Evolutionary conservation across 257 asterid species (phyloP).

Genomic region (Jacaranda copaia): DNA sequence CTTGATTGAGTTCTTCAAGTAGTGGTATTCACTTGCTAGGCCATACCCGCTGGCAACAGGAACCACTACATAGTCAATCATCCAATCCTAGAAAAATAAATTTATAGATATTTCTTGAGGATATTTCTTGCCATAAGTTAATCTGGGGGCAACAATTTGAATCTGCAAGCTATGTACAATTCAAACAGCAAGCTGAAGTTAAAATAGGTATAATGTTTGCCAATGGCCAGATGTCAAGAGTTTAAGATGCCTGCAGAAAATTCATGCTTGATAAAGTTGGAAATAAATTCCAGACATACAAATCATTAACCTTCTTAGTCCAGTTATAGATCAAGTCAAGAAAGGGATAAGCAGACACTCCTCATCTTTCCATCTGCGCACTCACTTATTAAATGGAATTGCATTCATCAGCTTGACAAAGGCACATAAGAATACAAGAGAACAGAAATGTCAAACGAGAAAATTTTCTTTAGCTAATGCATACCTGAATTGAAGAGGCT

Average conservation of each 20-base stretch:
- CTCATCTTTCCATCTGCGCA: too few species aligned
- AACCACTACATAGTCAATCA: conserved; percentile 73
- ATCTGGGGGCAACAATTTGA: neutral
- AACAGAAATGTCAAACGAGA: neutral
- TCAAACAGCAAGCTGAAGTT: conserved; percentile 12
- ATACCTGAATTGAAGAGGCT: conserved; percentile 67
- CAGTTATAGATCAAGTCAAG: too few species aligned
- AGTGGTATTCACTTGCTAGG: conserved; percentile 72
- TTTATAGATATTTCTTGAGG: neutral
- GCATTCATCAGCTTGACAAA: too few species aligned
- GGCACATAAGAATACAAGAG: too few species aligned
- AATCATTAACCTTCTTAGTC: neutral
- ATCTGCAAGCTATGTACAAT: neutral
- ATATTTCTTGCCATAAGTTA: neutral
- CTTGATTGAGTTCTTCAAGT: conserved; percentile 83
- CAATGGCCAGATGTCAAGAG: neutral
- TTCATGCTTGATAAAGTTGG: neutral
- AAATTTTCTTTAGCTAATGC: neutral
- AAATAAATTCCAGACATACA: neutral
- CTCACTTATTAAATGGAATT: too few species aligned
- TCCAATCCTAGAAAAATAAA: conserved; percentile 65
- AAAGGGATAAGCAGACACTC: too few species aligned
- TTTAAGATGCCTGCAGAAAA: neutral
- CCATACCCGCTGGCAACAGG: conserved; percentile 82
- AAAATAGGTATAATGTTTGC: neutral